Evolutionary conservation across 2,329 filamentous ascomycete species (phyloP).

Genomic region (Dothistroma septosporum): DNA sequence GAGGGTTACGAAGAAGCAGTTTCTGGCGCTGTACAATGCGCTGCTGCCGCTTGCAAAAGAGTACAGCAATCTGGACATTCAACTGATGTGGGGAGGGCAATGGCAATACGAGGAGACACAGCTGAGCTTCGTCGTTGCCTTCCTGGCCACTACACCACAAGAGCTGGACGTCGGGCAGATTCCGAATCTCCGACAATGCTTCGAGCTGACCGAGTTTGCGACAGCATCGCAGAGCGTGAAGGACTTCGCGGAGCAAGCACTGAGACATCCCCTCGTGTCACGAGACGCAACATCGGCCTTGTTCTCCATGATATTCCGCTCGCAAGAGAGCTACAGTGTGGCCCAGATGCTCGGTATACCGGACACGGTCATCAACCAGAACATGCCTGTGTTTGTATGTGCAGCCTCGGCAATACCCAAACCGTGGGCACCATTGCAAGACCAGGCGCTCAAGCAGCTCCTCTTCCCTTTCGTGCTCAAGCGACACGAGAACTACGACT

Average conservation of each 20-base stretch:
- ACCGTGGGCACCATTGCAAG: slow-evolving; percentile 70
- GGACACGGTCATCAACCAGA: slow-evolving; percentile 62
- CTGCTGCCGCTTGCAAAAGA: slow-evolving; percentile 66
- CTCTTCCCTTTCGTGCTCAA: slow-evolving; percentile 83
- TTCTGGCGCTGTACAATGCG: slow-evolving; percentile 74
- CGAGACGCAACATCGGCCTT: slow-evolving; percentile 71
- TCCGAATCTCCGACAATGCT: slow-evolving; percentile 73
- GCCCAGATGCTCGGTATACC: slow-evolving; percentile 56
- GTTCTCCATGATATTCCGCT: slow-evolving; percentile 59
- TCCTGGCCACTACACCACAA: slow-evolving; percentile 68
- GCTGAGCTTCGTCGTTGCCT: slow-evolving; percentile 87
- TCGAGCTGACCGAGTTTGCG: slow-evolving; percentile 62
- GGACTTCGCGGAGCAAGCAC: slow-evolving; percentile 60
- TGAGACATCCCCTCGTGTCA: slow-evolving; percentile 83
- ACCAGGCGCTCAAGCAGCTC: slow-evolving; percentile 69
- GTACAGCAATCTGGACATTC: slow-evolving; percentile 69
- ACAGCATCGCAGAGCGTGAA: slow-evolving; percentile 58
- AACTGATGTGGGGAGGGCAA: slow-evolving; percentile 77
- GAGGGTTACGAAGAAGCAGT: slow-evolving; percentile 72
- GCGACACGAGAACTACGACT: slow-evolving; percentile 71
- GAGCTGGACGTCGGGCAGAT: slow-evolving; percentile 82
- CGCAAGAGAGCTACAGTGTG: slow-evolving; percentile 54
- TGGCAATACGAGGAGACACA: slow-evolving; percentile 88
- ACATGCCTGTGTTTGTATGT: slow-evolving; percentile 73
- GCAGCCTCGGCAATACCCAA: slow-evolving; percentile 73